A percentile compares a stretch with the other conserved stretches of the same genome.
phyloP scores from a whole-genome alignment of 1,284 basidiomycete genomes.

The Blastosporella zonata region DNA sequence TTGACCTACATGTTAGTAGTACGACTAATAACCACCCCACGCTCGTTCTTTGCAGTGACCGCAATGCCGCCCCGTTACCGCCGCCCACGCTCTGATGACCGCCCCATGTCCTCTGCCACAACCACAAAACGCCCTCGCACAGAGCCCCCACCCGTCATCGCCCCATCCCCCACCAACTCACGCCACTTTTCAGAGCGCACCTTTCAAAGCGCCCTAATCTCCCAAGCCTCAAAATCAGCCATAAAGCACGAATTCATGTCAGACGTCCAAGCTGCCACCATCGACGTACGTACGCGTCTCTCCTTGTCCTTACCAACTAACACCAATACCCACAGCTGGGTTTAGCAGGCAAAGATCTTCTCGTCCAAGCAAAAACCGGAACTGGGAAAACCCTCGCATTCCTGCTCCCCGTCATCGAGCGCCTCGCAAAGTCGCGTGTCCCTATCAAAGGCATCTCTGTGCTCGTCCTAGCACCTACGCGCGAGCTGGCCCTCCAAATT shows the following conservation, averaged over 20 bases:
- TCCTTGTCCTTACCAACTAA: background rate
- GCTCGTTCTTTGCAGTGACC: background rate
- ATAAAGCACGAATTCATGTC: constrained; percentile 42
- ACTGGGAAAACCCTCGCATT: constrained; percentile 58
- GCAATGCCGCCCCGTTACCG: background rate
- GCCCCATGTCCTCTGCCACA: background rate
- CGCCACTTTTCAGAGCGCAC: constrained; percentile 25
- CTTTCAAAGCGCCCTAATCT: constrained; percentile 30
- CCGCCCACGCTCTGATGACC: background rate
- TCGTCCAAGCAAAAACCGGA: constrained; percentile 49
- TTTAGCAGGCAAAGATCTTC: constrained; percentile 36
- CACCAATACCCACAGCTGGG: constrained; percentile 25
- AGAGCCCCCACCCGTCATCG: background rate
- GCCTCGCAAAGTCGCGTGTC: constrained; percentile 40
- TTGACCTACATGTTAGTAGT: too few species aligned
- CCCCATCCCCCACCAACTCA: background rate
- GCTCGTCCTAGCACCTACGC: constrained; percentile 83
- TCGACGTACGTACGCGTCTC: constrained; percentile 24
- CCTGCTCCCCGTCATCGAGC: constrained; percentile 82
- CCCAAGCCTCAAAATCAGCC: constrained; percentile 32
- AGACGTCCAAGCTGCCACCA: constrained; percentile 40
- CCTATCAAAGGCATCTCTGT: constrained; percentile 30
- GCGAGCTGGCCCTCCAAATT: constrained; percentile 84
- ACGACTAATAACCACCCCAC: too few species aligned
- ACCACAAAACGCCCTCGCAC: background rate